Evolutionary conservation across 208 protist genomes (phyloP).

Genomic region (Novymonas esmeraldas): DNA sequence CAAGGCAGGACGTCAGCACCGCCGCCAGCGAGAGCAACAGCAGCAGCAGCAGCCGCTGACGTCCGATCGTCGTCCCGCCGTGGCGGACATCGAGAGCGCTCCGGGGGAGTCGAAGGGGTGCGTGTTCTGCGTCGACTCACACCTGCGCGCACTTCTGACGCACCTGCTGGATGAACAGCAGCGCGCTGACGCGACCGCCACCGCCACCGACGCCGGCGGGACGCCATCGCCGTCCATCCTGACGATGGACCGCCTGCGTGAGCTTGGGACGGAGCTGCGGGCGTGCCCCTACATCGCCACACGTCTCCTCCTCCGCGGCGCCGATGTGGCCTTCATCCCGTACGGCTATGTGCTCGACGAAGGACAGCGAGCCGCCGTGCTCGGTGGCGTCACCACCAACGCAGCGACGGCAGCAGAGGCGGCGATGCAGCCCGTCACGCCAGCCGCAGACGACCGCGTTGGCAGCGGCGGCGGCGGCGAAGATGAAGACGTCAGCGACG

Average conservation of each 20-base stretch:
- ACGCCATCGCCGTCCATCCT: slow-evolving; percentile 4
- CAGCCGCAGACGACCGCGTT: not conserved
- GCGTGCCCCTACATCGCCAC: slow-evolving; percentile 86
- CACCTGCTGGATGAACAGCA: slow-evolving; percentile 26
- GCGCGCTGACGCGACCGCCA: not conserved
- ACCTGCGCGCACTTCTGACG: slow-evolving; percentile 30
- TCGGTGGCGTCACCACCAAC: slow-evolving; percentile 70
- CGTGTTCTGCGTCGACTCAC: slow-evolving; percentile 36
- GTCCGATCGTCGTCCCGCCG: not conserved
- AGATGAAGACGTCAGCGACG: not conserved
- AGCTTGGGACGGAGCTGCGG: slow-evolving; percentile 50
- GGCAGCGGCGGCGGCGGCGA: not conserved
- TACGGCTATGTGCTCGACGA: slow-evolving; percentile 82
- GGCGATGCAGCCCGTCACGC: slow-evolving; percentile 1
- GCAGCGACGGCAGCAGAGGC: slow-evolving; percentile 41
- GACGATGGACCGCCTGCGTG: slow-evolving; percentile 58
- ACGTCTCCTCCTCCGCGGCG: slow-evolving; percentile 60
- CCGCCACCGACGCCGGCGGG: not conserved
- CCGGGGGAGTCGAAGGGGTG: slow-evolving; percentile 39
- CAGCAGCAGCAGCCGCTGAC: not conserved
- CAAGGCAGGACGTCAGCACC: slow-evolving; percentile 39
- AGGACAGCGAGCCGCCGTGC: slow-evolving; percentile 59
- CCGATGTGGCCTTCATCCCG: slow-evolving; percentile 83
- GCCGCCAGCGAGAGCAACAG: slow-evolving; percentile 19
- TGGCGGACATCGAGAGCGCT: not conserved